Conservation (phyloP, 2,329 filamentous ascomycete genomes). For the Colletotrichum graminicola region DNA sequence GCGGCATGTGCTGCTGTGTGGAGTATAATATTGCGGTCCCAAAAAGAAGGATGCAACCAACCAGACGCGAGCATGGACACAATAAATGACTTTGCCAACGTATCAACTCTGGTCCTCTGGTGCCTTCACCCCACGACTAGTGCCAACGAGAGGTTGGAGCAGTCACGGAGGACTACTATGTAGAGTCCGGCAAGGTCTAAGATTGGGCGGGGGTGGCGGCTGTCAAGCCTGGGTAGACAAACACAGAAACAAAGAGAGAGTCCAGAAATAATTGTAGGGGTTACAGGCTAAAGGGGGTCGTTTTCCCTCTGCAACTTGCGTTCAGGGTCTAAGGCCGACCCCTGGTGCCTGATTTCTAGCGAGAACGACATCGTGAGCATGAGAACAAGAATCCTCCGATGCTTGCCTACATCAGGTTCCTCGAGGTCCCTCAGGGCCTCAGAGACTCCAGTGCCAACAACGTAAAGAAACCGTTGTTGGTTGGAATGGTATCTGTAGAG, state of each 20-base stretch:
- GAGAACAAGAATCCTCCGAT: neutral
- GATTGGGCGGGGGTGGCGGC: neutral
- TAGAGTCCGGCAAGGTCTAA: neutral
- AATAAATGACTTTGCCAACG: slow-evolving; percentile 1
- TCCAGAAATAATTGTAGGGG: neutral
- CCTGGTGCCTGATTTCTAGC: neutral
- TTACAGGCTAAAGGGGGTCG: neutral
- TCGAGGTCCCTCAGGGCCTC: neutral
- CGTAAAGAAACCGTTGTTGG: neutral
- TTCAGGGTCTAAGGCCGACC: slow-evolving; percentile 9
- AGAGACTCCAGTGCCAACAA: neutral
- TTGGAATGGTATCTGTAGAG: neutral
- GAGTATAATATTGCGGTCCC: neutral
- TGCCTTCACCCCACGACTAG: neutral
- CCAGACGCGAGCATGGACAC: slow-evolving; percentile 14
- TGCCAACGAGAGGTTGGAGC: neutral
- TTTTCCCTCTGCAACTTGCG: slow-evolving; percentile 11
- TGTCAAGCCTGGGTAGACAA: neutral
- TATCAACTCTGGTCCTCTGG: neutral
- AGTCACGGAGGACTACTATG: neutral
- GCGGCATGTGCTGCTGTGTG: neutral
- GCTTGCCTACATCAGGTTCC: neutral
- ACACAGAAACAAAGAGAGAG: neutral
- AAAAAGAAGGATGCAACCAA: neutral
- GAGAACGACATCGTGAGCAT: neutral